Evolutionary conservation across 495 filamentous ascomycete species (phyloP), one percentile per base, ranked within the genome.

Genomic region (Penicillium verhagenii): DNA sequence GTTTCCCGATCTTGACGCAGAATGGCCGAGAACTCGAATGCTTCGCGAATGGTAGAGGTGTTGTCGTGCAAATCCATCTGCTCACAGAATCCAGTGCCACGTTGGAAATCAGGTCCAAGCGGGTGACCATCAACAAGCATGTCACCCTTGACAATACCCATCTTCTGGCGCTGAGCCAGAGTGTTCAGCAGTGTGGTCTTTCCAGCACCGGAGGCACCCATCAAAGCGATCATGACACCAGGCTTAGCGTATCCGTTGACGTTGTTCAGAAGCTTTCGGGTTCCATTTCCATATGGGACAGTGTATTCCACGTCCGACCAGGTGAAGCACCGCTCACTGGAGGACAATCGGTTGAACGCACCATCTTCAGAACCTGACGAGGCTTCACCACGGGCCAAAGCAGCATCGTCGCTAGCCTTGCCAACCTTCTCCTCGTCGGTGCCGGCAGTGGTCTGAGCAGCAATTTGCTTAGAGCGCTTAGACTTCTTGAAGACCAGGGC

Each of bases 131-230:
- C 88, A 4, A 96, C 87, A 11, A 91, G 77, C 81, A 93, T 89
- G 20, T 86, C 79, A 11, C 90, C 90, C 6, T 69, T 70, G 13
- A 93, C 76, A 2, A 90, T 81, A 23, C 91, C 91, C 58, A 80
- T 81, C 16, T 77, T 85, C 64, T 91, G 84, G 10, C 91, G 83
- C 57, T 95, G 90, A 4, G 89, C 84, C 14, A 96, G 67, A 0
- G 84, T 88, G 59, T 91, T 88, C 3, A 92, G 73, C 1, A 92
- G 66, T 0, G 88, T 92, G 0, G 87, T 90, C 71, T 92, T 92
- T 28, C 89, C 91, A 18, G 91, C 91, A 44, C 91, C 91, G 9
- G 86, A 90, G 16, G 88, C 90, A 43, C 91, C 91, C 80, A 95
- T 90, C 20, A 93, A 69, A 5, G 90, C 90, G 39, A 89, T 85